These are phyloP conservation scores for Euryodendron excelsum DNA, from an alignment of 148 eudicot species.

Conservation along the genomic window DNA sequence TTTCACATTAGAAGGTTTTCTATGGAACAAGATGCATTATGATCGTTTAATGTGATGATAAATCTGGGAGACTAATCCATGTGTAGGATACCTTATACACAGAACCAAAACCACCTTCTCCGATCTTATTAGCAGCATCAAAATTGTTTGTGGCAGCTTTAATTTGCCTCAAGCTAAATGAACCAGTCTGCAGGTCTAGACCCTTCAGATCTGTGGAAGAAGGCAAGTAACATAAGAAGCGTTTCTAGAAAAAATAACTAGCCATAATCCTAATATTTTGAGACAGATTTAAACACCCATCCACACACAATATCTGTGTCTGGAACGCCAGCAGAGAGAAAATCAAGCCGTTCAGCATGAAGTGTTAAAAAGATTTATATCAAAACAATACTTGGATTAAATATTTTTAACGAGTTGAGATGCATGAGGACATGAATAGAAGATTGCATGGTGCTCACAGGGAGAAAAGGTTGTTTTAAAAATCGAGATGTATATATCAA, in stretches of 20 bases:
- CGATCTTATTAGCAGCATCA: conserved; percentile 39
- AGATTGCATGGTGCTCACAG: neutral
- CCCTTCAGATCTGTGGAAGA: conserved; percentile 34
- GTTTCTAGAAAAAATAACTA: neutral
- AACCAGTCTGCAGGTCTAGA: conserved; percentile 34
- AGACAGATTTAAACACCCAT: neutral
- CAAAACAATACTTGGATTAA: neutral
- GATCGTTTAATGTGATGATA: neutral
- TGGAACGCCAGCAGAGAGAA: neutral
- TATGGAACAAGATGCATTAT: neutral
- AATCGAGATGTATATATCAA: neutral
- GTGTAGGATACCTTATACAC: conserved; percentile 36
- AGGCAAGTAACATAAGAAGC: neutral
- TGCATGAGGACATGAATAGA: neutral
- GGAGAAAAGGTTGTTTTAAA: neutral
- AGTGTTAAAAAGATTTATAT: neutral
- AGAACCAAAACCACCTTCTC: conserved; percentile 50
- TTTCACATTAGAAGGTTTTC: neutral
- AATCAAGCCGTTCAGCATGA: neutral
- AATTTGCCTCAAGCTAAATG: conserved; percentile 39
- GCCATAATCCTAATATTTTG: neutral
- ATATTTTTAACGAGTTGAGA: neutral
- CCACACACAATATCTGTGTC: neutral
- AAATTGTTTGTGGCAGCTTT: conserved; percentile 45
- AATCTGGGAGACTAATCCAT: neutral